These are phyloP conservation scores for Cercophora newfieldiana DNA, from an alignment of 495 filamentous ascomycete species.

Conservation along the genomic window DNA sequence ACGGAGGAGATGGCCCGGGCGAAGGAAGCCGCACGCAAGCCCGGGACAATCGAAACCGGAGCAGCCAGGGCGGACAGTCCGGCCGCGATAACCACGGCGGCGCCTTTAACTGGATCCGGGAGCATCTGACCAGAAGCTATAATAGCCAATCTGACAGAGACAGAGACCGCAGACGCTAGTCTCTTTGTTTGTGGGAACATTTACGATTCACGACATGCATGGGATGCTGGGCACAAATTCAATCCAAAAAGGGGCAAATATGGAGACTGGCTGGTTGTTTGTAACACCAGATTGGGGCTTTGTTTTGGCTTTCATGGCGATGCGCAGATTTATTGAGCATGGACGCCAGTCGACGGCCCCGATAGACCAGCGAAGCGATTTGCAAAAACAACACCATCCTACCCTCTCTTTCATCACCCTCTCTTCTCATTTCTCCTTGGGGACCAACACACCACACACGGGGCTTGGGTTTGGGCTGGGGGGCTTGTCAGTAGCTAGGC, in stretches of 20 bases:
- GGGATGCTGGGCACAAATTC: too few relatives aligned
- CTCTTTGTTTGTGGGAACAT: slow-evolving; percentile 9
- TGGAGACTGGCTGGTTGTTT: too few relatives aligned
- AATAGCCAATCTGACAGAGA: slow-evolving; percentile 16
- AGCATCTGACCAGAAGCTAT: slow-evolving; percentile 24
- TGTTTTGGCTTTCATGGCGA: neutral
- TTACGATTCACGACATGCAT: neutral
- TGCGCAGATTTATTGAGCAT: neutral
- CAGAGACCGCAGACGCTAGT: slow-evolving; percentile 13
- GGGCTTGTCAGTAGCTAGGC: neutral
- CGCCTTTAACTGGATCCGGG: slow-evolving; percentile 27
- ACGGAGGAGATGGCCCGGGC: neutral
- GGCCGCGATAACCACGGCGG: slow-evolving; percentile 5
- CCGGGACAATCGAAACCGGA: slow-evolving; percentile 4
- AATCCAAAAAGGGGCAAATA: neutral
- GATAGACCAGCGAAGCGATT: slow-evolving; percentile 3
- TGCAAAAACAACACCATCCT: neutral
- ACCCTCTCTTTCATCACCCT: neutral
- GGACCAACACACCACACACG: neutral
- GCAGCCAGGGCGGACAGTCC: neutral
- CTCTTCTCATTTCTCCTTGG: neutral
- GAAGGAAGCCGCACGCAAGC: neutral
- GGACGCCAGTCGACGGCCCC: neutral
- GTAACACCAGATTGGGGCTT: neutral
- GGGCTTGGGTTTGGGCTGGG: neutral